Base-by-base conservation (phyloP, 495 filamentous ascomycete genomes). In the Aspergillus cavernicola region DNA sequence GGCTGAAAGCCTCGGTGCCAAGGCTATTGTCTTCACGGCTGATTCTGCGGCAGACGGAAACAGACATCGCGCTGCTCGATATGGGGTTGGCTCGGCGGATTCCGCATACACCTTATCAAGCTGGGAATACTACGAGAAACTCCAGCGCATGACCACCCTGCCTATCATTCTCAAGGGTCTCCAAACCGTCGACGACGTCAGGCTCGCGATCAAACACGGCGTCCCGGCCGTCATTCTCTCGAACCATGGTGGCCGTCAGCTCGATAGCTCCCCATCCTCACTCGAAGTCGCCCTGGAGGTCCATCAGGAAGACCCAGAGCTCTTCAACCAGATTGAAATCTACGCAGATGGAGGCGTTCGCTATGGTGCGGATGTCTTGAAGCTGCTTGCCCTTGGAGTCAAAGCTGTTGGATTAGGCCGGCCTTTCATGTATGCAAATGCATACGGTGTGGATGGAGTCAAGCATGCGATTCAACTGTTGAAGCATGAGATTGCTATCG, bases 311-410 rank as follows among this genome's bases (percentile, higher is more conserved):
- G 71, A 12, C 57, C 73, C 6, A 68, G 73, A 38, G 58, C 59
- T 77, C 12, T 78, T 75, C 61, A 33, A 28, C 22, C 48, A 31
- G 52, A 54, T 67, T 8, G 72, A 74, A 32, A 73, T 80, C 29
- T 66, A 60, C 24, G 70, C 64, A 0, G 76, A 79, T 53, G 69
- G 75, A 3, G 76, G 77, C 1, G 63, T 80, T 4, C 65, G 71
- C 1, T 71, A 68, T 35, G 75, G 74, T 6, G 66, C 67, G 8
- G 75, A 79, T 60, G 64, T 76, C 10, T 29, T 60, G 1, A 60
- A 56, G 10, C 47, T 72, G 15, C 62, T 80, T 1, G 67, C 74
- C 0, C 61, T 78, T 15, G 75, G 76, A 0, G 28, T 46, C 2
- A 46, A 66, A 18, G 72, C 68, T 11, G 74, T 79, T 7, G 75